Evolutionary conservation across 2,329 filamentous ascomycete species (phyloP), one percentile per base, ranked within the genome.

Genomic region (Periconia digitata): DNA sequence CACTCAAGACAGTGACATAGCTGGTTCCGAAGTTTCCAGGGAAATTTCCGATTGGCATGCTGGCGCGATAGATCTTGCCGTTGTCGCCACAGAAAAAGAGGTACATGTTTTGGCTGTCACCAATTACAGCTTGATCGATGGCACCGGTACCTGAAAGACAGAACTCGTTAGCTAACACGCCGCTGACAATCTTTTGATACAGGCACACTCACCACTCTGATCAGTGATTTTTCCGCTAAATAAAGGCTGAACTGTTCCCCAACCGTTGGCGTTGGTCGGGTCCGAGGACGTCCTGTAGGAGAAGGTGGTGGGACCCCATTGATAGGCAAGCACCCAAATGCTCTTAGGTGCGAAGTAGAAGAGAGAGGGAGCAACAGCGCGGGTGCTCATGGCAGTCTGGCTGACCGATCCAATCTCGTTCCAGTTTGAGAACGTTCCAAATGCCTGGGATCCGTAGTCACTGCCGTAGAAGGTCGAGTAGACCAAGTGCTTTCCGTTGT

Each of bases 51-150:
- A 85, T 79, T 32, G 84, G 76, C 81, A 86, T 86, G 62, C 76
- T 80, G 44, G 83, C 64, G 1, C 84, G 77, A 71, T 87, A 87
- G 61, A 87, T 84, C 39, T 78, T 79, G 64, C 85, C 85, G 53
- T 87, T 85, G 69, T 87, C 85, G 7, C 83, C 85, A 0, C 77
- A 76, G 56, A 86, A 87, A 78, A 87, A 87, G 4, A 87, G 72
- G 57, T 86, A 86, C 81, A 86, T 85, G 69, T 80, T 79, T 6
- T 63, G 67, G 61, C 68, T 69, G 64, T 87, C 85, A 35, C 80
- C 82, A 53, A 87, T 86, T 47, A 86, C 54, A 0, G 82, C 81
- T 69, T 85, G 83, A 65, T 87, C 84, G 51, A 87, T 86, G 10
- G 73, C 62, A 0, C 81, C 82, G 0, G 79, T 84, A 66, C 66